Percentiles rank a stretch among this genome's conserved stretches.
phyloP scores from a whole-genome alignment of 495 filamentous ascomycete genomes.

The Tetracladium setigerum region DNA sequence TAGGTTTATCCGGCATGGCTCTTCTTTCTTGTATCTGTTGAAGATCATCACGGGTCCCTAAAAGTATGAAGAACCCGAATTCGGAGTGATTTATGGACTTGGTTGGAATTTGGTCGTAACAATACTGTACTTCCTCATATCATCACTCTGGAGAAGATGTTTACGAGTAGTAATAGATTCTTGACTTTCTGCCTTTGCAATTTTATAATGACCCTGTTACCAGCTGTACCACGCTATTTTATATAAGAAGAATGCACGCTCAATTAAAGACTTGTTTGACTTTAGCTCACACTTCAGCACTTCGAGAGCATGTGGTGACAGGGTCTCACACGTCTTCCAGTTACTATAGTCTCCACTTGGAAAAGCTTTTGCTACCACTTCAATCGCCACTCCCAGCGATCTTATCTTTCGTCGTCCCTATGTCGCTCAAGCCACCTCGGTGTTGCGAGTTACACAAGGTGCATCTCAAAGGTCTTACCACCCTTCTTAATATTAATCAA shows the following conservation, averaged over 20 bases:
- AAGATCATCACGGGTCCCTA: no score
- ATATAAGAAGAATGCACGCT: conserved; percentile 9
- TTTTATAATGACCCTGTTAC: conserved; percentile 6
- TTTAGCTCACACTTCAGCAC: conserved; percentile 10
- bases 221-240: conserved; percentile 12
- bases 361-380: conserved; percentile 11
- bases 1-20: no score
- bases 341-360: conserved; percentile 22
- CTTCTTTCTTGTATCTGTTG: no score
- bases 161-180: conserved; percentile 9
- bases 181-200: conserved; percentile 9
- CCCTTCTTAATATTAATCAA: conserved; percentile 11
- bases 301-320: conserved; percentile 23
- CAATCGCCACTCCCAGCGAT: conserved; percentile 8
- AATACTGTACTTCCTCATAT: no score
- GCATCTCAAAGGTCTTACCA: conserved; percentile 14
- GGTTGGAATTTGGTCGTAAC: no score
- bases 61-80: no score
- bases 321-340: conserved; percentile 23
- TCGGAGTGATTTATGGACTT: no score
- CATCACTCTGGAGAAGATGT: not conserved
- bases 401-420: conserved; percentile 2
- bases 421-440: conserved; percentile 18
- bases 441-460: conserved; percentile 22
- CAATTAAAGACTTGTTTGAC: conserved; percentile 5